Evolutionary conservation across 108 stramenopile species (phyloP).

Genomic region (Poteriospumella lacustris): DNA sequence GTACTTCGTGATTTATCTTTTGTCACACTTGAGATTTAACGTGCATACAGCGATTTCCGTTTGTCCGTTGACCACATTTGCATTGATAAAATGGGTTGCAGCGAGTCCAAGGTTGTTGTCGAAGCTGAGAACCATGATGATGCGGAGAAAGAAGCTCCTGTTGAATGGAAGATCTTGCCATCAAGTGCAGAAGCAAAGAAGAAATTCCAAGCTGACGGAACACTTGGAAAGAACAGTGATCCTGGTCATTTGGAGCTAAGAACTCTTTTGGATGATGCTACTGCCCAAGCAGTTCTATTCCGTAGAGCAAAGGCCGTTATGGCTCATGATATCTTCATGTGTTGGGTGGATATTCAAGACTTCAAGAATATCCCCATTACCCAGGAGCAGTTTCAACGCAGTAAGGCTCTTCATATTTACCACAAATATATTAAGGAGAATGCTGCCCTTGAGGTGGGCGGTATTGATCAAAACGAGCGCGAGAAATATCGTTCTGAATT

Average conservation of each 20-base stretch:
- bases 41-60: too few species aligned
- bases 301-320: constrained; percentile 43
- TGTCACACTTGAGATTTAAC: too few species aligned
- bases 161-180: constrained; percentile 17
- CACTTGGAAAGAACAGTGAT: not conserved
- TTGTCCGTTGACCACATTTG: too few species aligned
- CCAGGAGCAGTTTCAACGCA: constrained; percentile 24
- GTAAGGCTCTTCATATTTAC: constrained; percentile 51
- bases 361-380: constrained; percentile 48
- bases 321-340: constrained; percentile 51
- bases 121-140: too few species aligned
- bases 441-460: constrained; percentile 38
- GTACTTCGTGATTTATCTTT: too few species aligned
- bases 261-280: constrained; percentile 46
- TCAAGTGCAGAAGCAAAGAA: not conserved
- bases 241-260: constrained; percentile 43
- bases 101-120: too few species aligned
- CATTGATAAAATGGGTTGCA: too few species aligned
- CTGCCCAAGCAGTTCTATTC: constrained; percentile 48
- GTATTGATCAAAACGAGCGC: constrained; percentile 30
- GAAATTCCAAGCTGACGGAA: constrained; percentile 13
- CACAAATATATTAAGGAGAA: constrained; percentile 51
- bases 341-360: constrained; percentile 55
- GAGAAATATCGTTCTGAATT: constrained; percentile 28
- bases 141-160: too few species aligned